Evolutionary conservation across 116 monocot genomes (phyloP).

Genomic region (Papilionanthe hybrid): DNA sequence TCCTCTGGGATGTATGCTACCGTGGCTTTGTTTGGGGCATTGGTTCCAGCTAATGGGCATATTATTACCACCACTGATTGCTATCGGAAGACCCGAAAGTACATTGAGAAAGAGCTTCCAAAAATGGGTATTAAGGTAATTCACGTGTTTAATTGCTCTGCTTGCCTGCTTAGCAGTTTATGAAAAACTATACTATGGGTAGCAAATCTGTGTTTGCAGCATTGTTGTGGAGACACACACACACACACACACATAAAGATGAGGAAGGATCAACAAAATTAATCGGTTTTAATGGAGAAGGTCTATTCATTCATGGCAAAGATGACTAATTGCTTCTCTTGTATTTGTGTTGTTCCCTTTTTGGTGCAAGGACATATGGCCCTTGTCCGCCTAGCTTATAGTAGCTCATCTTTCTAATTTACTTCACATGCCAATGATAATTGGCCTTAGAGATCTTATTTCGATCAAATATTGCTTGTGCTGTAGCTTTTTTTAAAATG

Average conservation of each 20-base stretch:
- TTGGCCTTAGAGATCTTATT: no score
- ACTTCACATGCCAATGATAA: no score
- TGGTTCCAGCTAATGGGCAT: conserved; percentile 93
- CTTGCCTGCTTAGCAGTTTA: background rate
- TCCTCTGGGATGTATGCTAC: conserved; percentile 91
- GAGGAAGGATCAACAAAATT: no score
- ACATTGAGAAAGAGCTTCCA: conserved; percentile 83
- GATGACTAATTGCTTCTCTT: background rate
- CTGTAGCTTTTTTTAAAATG: no score
- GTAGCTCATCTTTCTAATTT: no score
- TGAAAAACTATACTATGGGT: background rate
- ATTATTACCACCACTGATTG: conserved; percentile 93
- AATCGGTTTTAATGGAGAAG: no score
- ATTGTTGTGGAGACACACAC: no score
- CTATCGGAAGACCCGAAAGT: conserved; percentile 88
- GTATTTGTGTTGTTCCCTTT: background rate
- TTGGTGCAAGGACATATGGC: background rate
- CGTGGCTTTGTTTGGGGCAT: conserved; percentile 52
- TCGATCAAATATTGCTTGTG: no score
- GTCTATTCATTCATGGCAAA: background rate
- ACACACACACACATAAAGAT: no score
- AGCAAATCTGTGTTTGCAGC: background rate
- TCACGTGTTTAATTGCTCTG: background rate
- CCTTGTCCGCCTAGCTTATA: no score
- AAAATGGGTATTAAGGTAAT: conserved; percentile 83